Evolutionary conservation across 2,329 filamentous ascomycete genomes (phyloP), one percentile per base, ranked within the genome.

Genomic region (Sclerotinia nivalis): DNA sequence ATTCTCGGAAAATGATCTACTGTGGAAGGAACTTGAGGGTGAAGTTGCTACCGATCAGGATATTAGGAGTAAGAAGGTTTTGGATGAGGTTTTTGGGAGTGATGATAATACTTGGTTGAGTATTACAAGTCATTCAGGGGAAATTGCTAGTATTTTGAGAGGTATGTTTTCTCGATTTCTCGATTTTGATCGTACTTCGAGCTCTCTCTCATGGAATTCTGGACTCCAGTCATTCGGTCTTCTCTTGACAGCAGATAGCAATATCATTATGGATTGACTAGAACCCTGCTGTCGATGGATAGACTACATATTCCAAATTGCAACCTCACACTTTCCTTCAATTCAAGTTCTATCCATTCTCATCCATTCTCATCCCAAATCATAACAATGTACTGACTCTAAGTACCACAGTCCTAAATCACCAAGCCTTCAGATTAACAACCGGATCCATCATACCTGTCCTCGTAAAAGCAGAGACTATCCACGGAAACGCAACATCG

Each of bases 391-490:
- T 37, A 15, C 54, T 59, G 12, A 50, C 45, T 13, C 15, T 47
- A 25, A 49, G 25, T 1, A 52, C 31, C 1, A 9, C 50, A 58
- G 87, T 87, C 0, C 79, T 91, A 2, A 84, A 85, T 55, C 89
- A 92, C 74, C 84, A 84, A 22, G 72, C 79, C 3, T 92, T 92
- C 76, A 78, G 81, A 2, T 81, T 92, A 18, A 82, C 82, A 25
- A 92, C 90, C 0, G 90, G 90, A 12, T 85, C 88, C 70, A 85
- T 90, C 10, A 89, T 92, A 40, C 89, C 90, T 0, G 88, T 90
- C 2, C 82, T 92, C 1, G 85, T 92, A 47, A 87, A 86, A 78
- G 88, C 86, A 0, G 83, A 86, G 73, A 84, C 80, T 0, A 68
- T 83, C n/a, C 45, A 60, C 13, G 71, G 71, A 37, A 65, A 43